Base-by-base conservation (phyloP, 768 basidiomycete species). In the Auricularia auricula-judae region DNA sequence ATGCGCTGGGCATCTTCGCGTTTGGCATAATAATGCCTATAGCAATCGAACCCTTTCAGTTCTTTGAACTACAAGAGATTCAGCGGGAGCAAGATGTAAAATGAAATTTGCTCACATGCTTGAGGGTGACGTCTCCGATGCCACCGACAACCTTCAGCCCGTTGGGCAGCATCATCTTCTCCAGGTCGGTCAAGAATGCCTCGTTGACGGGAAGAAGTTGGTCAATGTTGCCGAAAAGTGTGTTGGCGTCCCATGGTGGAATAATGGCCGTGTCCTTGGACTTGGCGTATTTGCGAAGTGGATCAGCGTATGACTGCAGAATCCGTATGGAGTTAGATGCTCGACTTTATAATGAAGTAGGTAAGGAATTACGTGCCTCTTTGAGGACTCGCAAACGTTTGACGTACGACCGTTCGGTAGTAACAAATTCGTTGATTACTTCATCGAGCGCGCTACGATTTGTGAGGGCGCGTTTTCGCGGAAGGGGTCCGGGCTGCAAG, bases 181-280 rank as follows among this genome's bases (percentile, higher is more conserved):
- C 92, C 39, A 99, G 77, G 71, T 95, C 91, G 1, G 76, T 73
- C 43, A 98, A 77, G 72, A 98, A 95, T 0, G 86, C 85, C 70
- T 92, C 89, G 70, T 98, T 93, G n/a, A 92, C 89, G 1, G 87
- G 87, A 3, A 98, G 74, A 23, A 99, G 81, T 62, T 84, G 86
- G 74, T 98, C 95, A 62, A 98, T 82, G 75, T 99, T 98, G 63
- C 91, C 92, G 69, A 99, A 98, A 29, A 99, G 81, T 1, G 85
- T 91, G 68, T 91, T 94, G 39, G 95, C 95, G 73, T 98, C 91
- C 73, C 96, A 98, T 23, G 85, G 76, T 1, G 90, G 88, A 56
- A 99, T 82, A 69, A 99, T 91, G 42, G 89, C 86, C 0, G 91
- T 94, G 65, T 88, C 87, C 72, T 91, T 90, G 73, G 82, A 86